Conservation (phyloP, 2,329 filamentous ascomycete species). For the Lasiodiplodia gonubiensis region DNA sequence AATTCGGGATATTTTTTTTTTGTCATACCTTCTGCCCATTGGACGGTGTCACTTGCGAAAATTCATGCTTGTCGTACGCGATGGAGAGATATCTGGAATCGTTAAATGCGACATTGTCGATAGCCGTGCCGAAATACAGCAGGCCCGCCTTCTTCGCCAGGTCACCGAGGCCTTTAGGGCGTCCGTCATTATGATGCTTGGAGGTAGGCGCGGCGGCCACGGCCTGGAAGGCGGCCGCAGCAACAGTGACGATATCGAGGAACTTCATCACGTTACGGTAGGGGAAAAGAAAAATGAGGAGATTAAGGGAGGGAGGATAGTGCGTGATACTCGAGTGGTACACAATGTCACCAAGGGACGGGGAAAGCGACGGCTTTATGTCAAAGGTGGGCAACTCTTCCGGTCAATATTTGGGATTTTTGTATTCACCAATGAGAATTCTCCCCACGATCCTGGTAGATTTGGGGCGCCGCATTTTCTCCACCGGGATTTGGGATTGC, state of each 20-base stretch:
- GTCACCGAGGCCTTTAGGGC: slow-evolving; percentile 51
- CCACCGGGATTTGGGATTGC: not conserved
- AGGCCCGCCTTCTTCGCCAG: slow-evolving; percentile 63
- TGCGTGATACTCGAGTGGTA: not conserved
- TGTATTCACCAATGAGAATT: no score
- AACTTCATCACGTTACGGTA: slow-evolving; percentile 37
- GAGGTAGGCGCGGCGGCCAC: slow-evolving; percentile 33
- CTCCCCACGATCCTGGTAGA: not conserved
- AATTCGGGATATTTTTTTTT: no score
- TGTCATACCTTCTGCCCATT: slow-evolving; percentile 67
- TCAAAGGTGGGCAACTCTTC: no score
- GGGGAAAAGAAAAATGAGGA: not conserved
- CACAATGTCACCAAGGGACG: not conserved
- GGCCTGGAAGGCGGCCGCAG: slow-evolving; percentile 32
- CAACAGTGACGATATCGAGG: slow-evolving; percentile 30
- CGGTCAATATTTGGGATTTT: no score
- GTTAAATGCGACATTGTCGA: slow-evolving; percentile 60
- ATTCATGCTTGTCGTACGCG: slow-evolving; percentile 62
- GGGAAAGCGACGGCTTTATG: not conserved
- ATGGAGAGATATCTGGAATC: slow-evolving; percentile 63
- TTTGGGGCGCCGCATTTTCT: not conserved
- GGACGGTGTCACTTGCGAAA: slow-evolving; percentile 68
- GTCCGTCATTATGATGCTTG: not conserved
- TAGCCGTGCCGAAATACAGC: slow-evolving; percentile 63
- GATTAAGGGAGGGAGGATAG: not conserved